Conservation (phyloP, 192 early-diverging fungal genomes). For the Chytriomyces sp. region DNA sequence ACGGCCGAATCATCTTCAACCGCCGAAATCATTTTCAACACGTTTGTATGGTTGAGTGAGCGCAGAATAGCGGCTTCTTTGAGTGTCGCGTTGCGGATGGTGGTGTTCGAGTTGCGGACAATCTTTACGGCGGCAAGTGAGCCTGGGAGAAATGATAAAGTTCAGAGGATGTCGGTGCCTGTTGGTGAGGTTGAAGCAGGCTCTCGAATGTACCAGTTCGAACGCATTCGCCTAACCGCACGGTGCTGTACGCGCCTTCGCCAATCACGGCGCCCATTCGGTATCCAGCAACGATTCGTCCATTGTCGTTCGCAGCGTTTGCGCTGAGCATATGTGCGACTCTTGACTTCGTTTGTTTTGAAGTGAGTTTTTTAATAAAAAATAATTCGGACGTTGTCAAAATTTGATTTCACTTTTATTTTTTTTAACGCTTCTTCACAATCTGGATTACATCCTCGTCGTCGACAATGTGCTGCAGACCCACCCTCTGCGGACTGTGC, state of each 20-base stretch:
- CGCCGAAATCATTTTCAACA: constrained; percentile 56
- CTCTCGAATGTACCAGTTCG: constrained; percentile 23
- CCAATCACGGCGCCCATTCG: constrained; percentile 47
- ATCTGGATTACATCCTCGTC: constrained; percentile 92
- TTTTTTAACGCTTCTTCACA: constrained; percentile 51
- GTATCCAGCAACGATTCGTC: constrained; percentile 2
- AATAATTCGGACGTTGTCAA: not conserved
- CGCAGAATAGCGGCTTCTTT: not conserved
- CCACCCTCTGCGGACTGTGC: constrained; percentile 96
- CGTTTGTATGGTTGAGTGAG: constrained; percentile 61
- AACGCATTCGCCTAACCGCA: constrained; percentile 18
- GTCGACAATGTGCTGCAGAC: constrained; percentile 74
- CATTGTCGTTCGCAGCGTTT: not conserved
- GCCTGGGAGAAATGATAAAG: not conserved
- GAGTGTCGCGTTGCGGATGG: too few species aligned
- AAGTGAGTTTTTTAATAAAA: too few species aligned
- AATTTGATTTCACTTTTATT: not conserved
- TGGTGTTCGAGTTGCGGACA: too few species aligned
- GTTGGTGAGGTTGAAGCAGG: too few species aligned
- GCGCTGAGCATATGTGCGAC: not conserved
- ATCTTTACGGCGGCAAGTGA: too few species aligned
- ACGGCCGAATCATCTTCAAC: constrained; percentile 58
- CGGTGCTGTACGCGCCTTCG: constrained; percentile 52
- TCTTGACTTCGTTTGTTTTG: not conserved
- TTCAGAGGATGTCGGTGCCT: constrained; percentile 30